Evolutionary conservation across 768 basidiomycete species (phyloP), one percentile per base, ranked within the genome.

Genomic region (Suillus bovinus): DNA sequence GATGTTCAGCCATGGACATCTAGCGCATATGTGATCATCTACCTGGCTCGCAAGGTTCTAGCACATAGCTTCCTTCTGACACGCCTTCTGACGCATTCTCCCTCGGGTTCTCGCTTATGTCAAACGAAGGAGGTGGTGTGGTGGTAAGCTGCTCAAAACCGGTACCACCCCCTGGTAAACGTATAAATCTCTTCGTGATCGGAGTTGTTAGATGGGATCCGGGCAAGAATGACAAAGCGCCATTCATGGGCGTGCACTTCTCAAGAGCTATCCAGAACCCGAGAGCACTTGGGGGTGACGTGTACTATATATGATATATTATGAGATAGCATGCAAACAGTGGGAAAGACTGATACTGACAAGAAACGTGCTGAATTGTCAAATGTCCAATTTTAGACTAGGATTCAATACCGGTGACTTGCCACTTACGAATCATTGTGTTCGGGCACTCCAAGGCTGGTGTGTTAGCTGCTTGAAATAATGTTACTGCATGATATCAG

Each of bases 251-350:
- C 6, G 94, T 95, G 74, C 95, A 97, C 62, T 85, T 82, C 73
- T 99, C 96, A 41, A 99, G 79, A 0, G 96, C 93, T 62, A 99
- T 91, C 97, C 97, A 99, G 72, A 96, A 93, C 2, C 97, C 97
- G 24, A 99, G 83, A 0, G 97, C 97, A 10, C 87, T 88, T 0
- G 92, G 92, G 13, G 97, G 97, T 44, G 91, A 81, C 10, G 96
- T 97, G 76, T 96, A 98, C 87, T 99, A 72, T 47, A 76, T 34
- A 17, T 14, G 20, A 29, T 29, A 42, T 17, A 36, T 34, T 55
- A 14, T 38, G n/a, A 53, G 39, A 64, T 38, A 27, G 16, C 14
- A 58, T 31, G 44, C 33, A 44, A 31, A 27, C 36, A 22, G 61
- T 5, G 41, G 39, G 59, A 53, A 49, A 24, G 1, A 8, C 50